Evolutionary conservation across 331 rosid genomes (phyloP), one percentile per base, ranked within the genome.

Genomic region (Ulmus americana): DNA sequence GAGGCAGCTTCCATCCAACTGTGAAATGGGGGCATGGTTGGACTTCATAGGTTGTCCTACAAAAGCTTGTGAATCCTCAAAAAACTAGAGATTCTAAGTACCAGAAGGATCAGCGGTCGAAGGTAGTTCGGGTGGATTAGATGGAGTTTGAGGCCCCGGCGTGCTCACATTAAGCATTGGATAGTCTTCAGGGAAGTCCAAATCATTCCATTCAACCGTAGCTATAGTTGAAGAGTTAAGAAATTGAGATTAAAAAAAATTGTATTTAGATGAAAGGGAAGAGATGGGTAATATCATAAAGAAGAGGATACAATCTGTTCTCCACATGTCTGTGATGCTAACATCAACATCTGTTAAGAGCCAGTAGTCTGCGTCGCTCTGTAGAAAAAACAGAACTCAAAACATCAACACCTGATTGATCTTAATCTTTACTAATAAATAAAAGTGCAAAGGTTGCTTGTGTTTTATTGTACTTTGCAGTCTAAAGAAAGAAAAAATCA

Each of bases 291-390:
- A 48, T 20, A 51, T 52, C 38, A 49, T 28, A 41, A 59, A 55
- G 46, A 75, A 10, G 18, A 73, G 87, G 76, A 80, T 90, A 90
- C 97, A 64, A 58, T 86, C 98, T 57, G 95, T 76, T 80, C 89
- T 86, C 97, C 97, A 92, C 80, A 92, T 89, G 76, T 89, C 97
- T 41, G 98, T 92, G 70, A 87, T 86, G 77, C 97, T 86, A 72
- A 89, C 85, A 68, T 77, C 87, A 41, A 90, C 91, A 60, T 89
- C 94, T 12, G 98, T 86, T 70, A 89, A 80, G 65, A 92, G 97
- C 98, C 97, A 92, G 85, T 89, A 92, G 76, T 92, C 98, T 38
- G 95, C 88, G 64, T 89, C 91, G 57, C 85, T 80, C 98, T 92
- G 86, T 42, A 64, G 28, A 63, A 45, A 57, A 56, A 55, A 68